phyloP scores from a whole-genome alignment of 805 yeast species.

The Schwanniomyces occidentalis region DNA sequence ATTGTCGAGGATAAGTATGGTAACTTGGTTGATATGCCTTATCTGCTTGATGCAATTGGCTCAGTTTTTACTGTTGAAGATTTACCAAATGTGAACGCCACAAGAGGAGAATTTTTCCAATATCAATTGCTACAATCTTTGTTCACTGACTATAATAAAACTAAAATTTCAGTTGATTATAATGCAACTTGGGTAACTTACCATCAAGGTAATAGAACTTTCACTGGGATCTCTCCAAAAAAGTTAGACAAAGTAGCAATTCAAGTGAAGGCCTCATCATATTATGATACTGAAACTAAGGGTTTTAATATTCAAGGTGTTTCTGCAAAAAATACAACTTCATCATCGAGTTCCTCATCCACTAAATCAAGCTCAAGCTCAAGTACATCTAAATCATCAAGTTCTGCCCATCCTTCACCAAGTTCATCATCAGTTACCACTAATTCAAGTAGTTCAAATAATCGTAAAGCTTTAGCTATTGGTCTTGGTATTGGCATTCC shows the following conservation, averaged over 20 bases:
- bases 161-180: conserved; percentile 48
- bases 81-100: conserved; percentile 65
- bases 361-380: conserved; percentile 17
- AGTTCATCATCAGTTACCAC: conserved; percentile 17
- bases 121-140: conserved; percentile 54
- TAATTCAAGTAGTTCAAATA: conserved; percentile 11
- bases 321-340: conserved; percentile 19
- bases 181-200: conserved; percentile 65
- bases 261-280: conserved; percentile 28
- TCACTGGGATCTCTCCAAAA: conserved; percentile 62
- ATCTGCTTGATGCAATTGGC: conserved; percentile 53
- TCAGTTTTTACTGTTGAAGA: conserved; percentile 56
- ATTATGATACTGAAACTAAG: conserved; percentile 28
- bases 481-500: conserved; percentile 91
- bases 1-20: conserved; percentile 59
- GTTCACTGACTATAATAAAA: conserved; percentile 54
- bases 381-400: conserved; percentile 27
- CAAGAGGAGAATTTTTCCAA: conserved; percentile 59
- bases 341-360: conserved; percentile 22
- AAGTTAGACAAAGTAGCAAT: conserved; percentile 26
- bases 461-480: conserved; percentile 68
- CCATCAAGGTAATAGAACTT: conserved; percentile 58
- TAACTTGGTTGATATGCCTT: conserved; percentile 59
- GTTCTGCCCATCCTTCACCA: conserved; percentile 27
- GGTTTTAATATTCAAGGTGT: conserved; percentile 58